Base-by-base conservation (phyloP, 2,329 filamentous ascomycete genomes). In the Cercospora zeae-maydis region DNA sequence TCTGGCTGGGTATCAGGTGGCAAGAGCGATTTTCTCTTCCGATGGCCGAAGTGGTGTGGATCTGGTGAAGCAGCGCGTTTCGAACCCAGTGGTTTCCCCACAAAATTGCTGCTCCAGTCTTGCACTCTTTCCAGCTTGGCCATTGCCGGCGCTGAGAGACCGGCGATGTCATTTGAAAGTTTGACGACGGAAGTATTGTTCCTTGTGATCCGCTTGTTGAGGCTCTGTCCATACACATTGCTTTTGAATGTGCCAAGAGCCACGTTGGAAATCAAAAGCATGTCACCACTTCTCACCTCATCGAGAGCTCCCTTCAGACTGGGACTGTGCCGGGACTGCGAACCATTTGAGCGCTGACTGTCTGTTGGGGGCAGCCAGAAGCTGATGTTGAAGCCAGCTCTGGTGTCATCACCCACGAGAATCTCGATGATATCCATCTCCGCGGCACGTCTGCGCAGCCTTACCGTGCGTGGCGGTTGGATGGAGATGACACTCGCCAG, bases 361-460 rank as follows among this genome's bases (percentile, higher is more conserved):
- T 75, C 70, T 19, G 65, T 59, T 1, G 79, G 75, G 4, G 82
- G 77, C 1, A 96, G 79, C 93, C 93, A 98, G 74, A 96, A 92
- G 2, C 89, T 93, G 60, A 97, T 81, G 30, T 83, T 86, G 76
- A 97, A 96, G 2, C 89, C 90, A 0, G 90, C 85, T 66, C 83
- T 85, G 0, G 92, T 96, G 57, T 96, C 90, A 74, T 98, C 93
- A 4, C 90, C 93, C 0, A 97, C 86, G 1, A 93, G 80, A 1
- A 95, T 76, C 75, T 96, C 92, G 42, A 93, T 79, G 2, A 96
- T 81, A 5, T 89, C 84, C 57, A 88, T 81, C 47, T 80, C 76
- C 63, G 77, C 58, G 55, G 59, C 34, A 33, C 61, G 58, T 78
- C 80, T 71, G 39, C 84, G 82, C 0, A 92, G 91, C 31, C 80